A percentile compares a stretch with the other conserved stretches of the same genome.
These are phyloP conservation scores for Fusarium fujikuroi DNA, from an alignment of 2,329 filamentous ascomycete genomes.

Conservation along the genomic window DNA sequence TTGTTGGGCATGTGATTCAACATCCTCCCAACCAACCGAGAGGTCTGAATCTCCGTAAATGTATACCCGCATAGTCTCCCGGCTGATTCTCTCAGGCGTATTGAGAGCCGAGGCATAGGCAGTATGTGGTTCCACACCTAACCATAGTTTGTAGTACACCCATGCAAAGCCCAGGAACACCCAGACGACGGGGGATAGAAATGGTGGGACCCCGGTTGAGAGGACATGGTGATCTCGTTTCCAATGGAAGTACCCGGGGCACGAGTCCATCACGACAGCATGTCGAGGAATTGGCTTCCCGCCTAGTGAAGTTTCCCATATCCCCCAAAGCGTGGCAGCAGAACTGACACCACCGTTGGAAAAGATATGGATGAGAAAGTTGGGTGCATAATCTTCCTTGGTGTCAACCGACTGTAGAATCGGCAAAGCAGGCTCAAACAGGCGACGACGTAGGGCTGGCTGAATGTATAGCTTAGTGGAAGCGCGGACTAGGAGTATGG, in stretches of 20 bases:
- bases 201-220: conserved; percentile 49
- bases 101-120: conserved; percentile 54
- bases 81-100: conserved; percentile 44
- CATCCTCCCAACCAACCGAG: conserved; percentile 58
- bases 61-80: conserved; percentile 60
- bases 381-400: conserved; percentile 36
- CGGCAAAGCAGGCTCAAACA: conserved; percentile 54
- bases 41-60: conserved; percentile 61
- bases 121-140: conserved; percentile 47
- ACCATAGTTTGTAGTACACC: conserved; percentile 46
- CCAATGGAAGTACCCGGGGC: conserved; percentile 58
- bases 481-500: conserved; percentile 60
- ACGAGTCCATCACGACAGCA: conserved; percentile 59
- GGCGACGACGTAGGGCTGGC: conserved; percentile 44
- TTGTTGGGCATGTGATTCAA: conserved; percentile 59
- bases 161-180: conserved; percentile 48
- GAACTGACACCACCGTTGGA: conserved; percentile 63
- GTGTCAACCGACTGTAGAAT: conserved; percentile 49
- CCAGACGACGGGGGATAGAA: conserved; percentile 50
- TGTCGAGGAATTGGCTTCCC: conserved; percentile 53
- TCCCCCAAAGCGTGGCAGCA: conserved; percentile 49
- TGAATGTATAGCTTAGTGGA: conserved; percentile 51
- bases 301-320: conserved; percentile 32
- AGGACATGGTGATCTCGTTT: conserved; percentile 53
- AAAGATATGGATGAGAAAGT: conserved; percentile 61